Evolutionary conservation across 2,329 filamentous ascomycete genomes (phyloP), one percentile per base, ranked within the genome.

Genomic region (Lecanosticta acicola): DNA sequence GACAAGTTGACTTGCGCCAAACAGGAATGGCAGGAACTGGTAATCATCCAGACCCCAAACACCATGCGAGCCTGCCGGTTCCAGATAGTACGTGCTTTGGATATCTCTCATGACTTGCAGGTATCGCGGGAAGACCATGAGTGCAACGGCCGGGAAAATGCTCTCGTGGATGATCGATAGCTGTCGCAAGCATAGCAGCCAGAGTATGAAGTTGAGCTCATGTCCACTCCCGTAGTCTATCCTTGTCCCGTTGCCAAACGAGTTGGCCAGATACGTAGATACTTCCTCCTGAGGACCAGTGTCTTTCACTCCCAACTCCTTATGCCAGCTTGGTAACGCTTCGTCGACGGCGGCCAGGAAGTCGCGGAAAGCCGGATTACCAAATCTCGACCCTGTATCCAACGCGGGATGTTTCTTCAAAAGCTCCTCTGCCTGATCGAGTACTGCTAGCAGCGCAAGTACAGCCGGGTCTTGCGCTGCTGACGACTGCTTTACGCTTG

Each of bases 181-280:
- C 61, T 91, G 85, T 65, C 93, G 87, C 0, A 98, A 81, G 62
- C 88, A 95, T n/a, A 98, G 78, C 29, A 97, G 78, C 90, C 91
- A 98, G 63, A 95, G 84, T 66, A 91, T 76, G 69, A 98, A 97
- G 72, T 98, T 97, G 51, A 98, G 78, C 70, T 98, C 93, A 67
- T 98, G 93, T 2, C 93, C 93, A 0, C 89, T 96, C 41, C 93
- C 93, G 66, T 98, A 98, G 71, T 98, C 93, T 60, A 98, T 93
- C 33, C 91, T 80, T 41, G 79, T 79, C 36, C 83, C 79, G 63
- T 94, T 95, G 37, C 93, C 93, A 55, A 97, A 90, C 0, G 86
- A 84, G 61, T 94, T 79, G 53, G 78, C 71, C 26, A 98, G 76
- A 68, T 98, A 98, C 21, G 83, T 80, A 0, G 84, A 83, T 3